Conservation (phyloP, 23 red algal genomes). For the Gracilaria vermiculophylla region DNA sequence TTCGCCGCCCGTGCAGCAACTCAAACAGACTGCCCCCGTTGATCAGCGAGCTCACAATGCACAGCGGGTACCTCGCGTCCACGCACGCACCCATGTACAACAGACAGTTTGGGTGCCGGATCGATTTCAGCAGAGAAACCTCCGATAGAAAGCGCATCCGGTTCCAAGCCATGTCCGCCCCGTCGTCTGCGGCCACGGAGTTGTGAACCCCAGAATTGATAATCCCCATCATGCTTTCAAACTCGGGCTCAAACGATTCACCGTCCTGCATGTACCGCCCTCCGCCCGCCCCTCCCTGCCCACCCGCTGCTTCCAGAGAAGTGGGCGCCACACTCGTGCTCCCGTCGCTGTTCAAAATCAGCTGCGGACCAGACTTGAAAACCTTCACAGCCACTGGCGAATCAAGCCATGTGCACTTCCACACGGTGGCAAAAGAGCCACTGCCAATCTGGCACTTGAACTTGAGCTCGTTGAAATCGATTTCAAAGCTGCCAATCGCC, state of each 20-base stretch:
- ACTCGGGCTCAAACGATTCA: slow-evolving; percentile 65
- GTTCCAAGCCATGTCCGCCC: slow-evolving; percentile 47
- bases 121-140: slow-evolving; percentile 83
- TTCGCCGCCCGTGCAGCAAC: slow-evolving; percentile 45
- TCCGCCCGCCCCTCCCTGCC: neutral
- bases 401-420: slow-evolving; percentile 94
- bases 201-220: neutral
- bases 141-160: slow-evolving; percentile 78
- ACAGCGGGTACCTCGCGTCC: slow-evolving; percentile 77
- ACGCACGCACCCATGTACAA: slow-evolving; percentile 97
- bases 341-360: slow-evolving; percentile 31
- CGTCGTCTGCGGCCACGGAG: neutral
- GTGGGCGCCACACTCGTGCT: neutral
- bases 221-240: slow-evolving; percentile 45
- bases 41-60: slow-evolving; percentile 93
- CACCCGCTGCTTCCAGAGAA: neutral
- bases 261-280: slow-evolving; percentile 14
- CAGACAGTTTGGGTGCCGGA: slow-evolving; percentile 97
- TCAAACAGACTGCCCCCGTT: slow-evolving; percentile 91
- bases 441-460: slow-evolving; percentile 58
- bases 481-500: slow-evolving; percentile 64
- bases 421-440: slow-evolving; percentile 97
- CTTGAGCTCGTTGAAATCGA: slow-evolving; percentile 45
- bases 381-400: slow-evolving; percentile 98
- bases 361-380: slow-evolving; percentile 58